Evolutionary conservation across 257 asterid genomes (phyloP), one percentile per base, ranked within the genome.

Genomic region (Coffea canephora): DNA sequence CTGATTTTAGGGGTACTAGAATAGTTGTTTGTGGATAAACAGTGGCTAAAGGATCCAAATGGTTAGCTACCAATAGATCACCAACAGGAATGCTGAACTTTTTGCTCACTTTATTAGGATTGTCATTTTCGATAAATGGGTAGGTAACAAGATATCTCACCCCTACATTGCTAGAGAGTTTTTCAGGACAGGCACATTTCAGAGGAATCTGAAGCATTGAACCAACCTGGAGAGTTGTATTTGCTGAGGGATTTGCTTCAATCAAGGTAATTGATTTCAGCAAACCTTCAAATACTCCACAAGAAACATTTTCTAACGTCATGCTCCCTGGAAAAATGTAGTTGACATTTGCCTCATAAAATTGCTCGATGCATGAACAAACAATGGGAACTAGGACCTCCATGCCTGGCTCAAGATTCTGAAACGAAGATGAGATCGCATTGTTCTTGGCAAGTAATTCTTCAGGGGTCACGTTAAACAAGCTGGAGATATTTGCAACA

Each of bases 171-270:
- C 52, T 13, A 6, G 82, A 74, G 0, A 19, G 15, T 4, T 83
- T 76, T 78, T 83, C 89, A 64, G 93, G 95, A 73, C 97, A 93
- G 41, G 98, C 92, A 27, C 97, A 93, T 81, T 86, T 93, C 74
- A 90, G 49, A 7, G 97, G 97, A 31, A 90, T 88, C 2, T 34
- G 76, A 69, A 91, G 49, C 21, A 61, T 3, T 11, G 88, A 75
- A 46, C 92, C 93, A 13, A 77, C 81, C 39, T 16, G 69, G 41
- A 88, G 78, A 34, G 59, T 52, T 6, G 71, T 43, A 39, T 57
- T 23, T 3, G 15, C 23, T 0, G n/a, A 75, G 73, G n/a, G 52
- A 25, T 88, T 89, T 16, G 78, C 87, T 50, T 84, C 88, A 11
- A 68, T n/a, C 62, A 91, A n/a, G 0, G 89, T 75, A 12, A 78